Base-by-base conservation (phyloP, 345 rosid species). In the Cardamine resedifolia region DNA sequence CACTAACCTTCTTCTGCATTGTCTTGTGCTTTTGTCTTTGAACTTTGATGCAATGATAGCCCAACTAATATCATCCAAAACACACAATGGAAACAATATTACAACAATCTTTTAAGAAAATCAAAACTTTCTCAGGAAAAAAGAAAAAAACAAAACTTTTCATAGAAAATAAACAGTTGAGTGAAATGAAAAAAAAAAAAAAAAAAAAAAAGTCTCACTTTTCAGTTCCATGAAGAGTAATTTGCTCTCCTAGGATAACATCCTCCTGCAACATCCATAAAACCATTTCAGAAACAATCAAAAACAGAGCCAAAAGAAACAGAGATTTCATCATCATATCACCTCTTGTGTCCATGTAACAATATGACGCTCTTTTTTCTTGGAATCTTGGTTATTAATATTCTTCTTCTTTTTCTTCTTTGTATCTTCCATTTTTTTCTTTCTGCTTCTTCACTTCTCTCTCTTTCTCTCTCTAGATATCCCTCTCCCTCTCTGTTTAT, bases 11-110 rank as follows among this genome's bases (percentile, higher is more conserved):
- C 99, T 87, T 79, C 99, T 85, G 76, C 98, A 95, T 81, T 95
- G 99, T 77, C 97, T 90, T 16, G 99, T 88, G 52, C 96, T 91
- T 78, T 95, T 95, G 68, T 90, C 98, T 80, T 91, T 90, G 81
- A 95, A 91, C 74, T 87, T 91, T 0, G 96, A 88, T 38, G 98
- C 98, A 28, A 95, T 95, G 73, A 86, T 79, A 39, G 96, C 85
- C 99, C 99, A 95, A 71, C 99, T 95, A 81, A 76, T 20, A 12
- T 53, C 57, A 78, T 52, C 43, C 2, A 60, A 58, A 55, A 64
- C 62, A 14, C 20, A 10, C 30, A 76, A 15, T 7, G 21, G 21
- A 70, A 19, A 49, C 41, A 14, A 38, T 38, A 30, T 10, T 1
- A 4, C n/a, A 69, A 60, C 20, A 59, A 61, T 19, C 55, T 39